These are phyloP conservation scores for Suhomyces sp. DNA, from an alignment of 805 yeast species.

Conservation along the genomic window DNA sequence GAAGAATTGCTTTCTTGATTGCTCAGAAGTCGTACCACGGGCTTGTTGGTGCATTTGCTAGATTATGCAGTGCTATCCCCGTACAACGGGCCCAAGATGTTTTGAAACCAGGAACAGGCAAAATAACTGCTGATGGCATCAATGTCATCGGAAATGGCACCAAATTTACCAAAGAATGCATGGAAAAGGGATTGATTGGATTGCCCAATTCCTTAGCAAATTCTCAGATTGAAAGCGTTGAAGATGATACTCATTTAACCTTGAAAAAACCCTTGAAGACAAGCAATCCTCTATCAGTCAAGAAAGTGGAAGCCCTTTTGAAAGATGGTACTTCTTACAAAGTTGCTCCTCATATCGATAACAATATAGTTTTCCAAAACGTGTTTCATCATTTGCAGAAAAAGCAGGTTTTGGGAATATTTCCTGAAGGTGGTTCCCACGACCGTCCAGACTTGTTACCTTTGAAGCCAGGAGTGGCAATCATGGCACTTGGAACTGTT, in stretches of 20 bases:
- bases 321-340: conserved; percentile 31
- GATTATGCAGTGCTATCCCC: conserved; percentile 37
- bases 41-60: conserved; percentile 33
- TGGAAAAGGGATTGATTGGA: conserved; percentile 37
- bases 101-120: conserved; percentile 28
- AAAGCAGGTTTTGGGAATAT: conserved; percentile 38
- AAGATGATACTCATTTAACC: conserved; percentile 29
- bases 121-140: conserved; percentile 16
- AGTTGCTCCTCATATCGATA: conserved; percentile 41
- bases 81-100: conserved; percentile 45
- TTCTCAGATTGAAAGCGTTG: conserved; percentile 29
- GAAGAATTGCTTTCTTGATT: conserved; percentile 36
- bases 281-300: conserved; percentile 13
- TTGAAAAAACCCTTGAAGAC: conserved; percentile 26
- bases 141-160: conserved; percentile 36
- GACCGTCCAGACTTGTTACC: conserved; percentile 44
- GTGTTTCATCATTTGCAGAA: conserved; percentile 38
- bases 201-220: conserved; percentile 36
- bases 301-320: conserved; percentile 16
- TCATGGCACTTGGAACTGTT: conserved; percentile 45
- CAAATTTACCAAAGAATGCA: conserved; percentile 31
- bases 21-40: conserved; percentile 37
- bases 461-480: conserved; percentile 45
- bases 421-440: conserved; percentile 47
- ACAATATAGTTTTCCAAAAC: conserved; percentile 32